Base-by-base conservation (phyloP, 257 asterid species). In the Forsythia suspensa region DNA sequence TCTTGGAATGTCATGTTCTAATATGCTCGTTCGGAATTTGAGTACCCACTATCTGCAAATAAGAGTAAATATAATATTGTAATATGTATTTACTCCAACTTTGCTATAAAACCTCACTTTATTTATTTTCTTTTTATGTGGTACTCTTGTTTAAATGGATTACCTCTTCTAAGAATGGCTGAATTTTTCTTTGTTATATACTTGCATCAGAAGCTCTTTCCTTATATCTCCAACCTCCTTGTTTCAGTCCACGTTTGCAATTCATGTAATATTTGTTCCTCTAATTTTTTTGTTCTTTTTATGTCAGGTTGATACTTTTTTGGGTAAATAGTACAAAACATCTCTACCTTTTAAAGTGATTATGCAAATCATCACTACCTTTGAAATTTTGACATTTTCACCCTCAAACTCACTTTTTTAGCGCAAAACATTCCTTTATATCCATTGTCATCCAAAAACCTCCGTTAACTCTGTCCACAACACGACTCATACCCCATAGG, bases 301-400 rank as follows among this genome's bases (percentile, higher is more conserved):
- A 41, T 75, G 66, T 52, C 85, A 84, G 89, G 99, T 93, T 63
- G 98, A 95, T 84, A 93, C 98, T 71, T 96, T 91, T 86, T 96
- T 92, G 34, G 34, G 2, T 29, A 29, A 29, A 1, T 29, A 29
- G 34, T 29, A 29, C 34, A 29, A 29, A 29, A 29, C 2, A 1
- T 29, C 34, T 1, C 34, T 29, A 29, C 34, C 34, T 29, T 29
- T 29, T 29, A 1, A 29, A 29, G 2, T 29, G 34, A 29, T 29
- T 29, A 1, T 29, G 34, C 34, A 29, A 29, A 29, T 1, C 34
- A 29, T 29, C 34, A 1, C 0, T 29, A 29, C 1, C 34, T 29
- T 29, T 29, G 34, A 29, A 29, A 29, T 29, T 29, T 29, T 29
- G 1, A 1, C 34, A 29, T 29, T 29, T 29, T 29, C 34, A 0